These are phyloP conservation scores for Centella asiatica DNA, from an alignment of 129 eudicot genomes.

Conservation along the genomic window DNA sequence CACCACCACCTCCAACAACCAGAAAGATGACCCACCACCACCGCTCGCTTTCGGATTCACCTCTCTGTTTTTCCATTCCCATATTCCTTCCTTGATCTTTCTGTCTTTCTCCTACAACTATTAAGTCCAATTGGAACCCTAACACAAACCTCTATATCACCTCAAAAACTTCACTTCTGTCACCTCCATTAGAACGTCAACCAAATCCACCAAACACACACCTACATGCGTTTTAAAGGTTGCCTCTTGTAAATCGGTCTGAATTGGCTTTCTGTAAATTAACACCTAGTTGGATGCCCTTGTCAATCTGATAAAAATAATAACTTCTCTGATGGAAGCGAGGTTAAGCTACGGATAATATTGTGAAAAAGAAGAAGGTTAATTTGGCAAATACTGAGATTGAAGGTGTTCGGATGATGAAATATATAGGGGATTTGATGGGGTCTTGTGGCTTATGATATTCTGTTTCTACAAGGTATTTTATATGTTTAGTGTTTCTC, in stretches of 20 bases:
- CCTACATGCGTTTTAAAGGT: constrained; percentile 57
- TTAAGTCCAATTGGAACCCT: constrained; percentile 25
- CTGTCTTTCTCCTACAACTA: constrained; percentile 67
- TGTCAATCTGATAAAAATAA: constrained; percentile 28
- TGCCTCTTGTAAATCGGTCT: constrained; percentile 62
- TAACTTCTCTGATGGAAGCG: constrained; percentile 10
- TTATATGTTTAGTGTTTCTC: too few species aligned
- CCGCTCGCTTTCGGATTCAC: constrained; percentile 76
- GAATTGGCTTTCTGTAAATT: constrained; percentile 52
- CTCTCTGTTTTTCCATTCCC: constrained; percentile 47
- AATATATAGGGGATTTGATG: too few species aligned
- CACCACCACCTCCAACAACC: constrained; percentile 25
- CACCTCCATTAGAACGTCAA: constrained; percentile 66
- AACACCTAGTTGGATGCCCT: constrained; percentile 52
- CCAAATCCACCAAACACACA: constrained; percentile 80
- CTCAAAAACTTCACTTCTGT: constrained; percentile 36
- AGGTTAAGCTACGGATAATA: constrained; percentile 18
- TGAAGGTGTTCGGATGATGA: neutral
- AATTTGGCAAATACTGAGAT: constrained; percentile 25
- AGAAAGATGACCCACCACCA: constrained; percentile 85
- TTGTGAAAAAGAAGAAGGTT: constrained; percentile 23
- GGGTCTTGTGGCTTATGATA: too few species aligned
- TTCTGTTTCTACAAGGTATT: too few species aligned
- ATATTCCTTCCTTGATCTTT: constrained; percentile 63
- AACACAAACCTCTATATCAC: constrained; percentile 2